Evolutionary conservation across 2,329 filamentous ascomycete genomes (phyloP).

Genomic region (Ceratocystis destructans): DNA sequence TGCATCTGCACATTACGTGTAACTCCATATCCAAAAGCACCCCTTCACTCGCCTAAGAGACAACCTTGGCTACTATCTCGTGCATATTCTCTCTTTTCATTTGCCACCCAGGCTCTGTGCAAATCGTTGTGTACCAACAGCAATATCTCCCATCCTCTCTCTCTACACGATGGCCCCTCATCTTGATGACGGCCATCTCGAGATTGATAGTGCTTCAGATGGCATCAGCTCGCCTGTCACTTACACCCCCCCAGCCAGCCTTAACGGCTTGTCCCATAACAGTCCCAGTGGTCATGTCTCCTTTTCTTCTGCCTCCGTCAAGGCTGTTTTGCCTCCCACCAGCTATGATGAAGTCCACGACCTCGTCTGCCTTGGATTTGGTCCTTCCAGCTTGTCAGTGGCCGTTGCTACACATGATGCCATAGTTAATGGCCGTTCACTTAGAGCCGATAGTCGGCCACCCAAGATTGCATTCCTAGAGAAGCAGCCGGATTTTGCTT

Average conservation of each 20-base stretch:
- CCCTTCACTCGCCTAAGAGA: not conserved
- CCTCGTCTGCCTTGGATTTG: conserved; percentile 82
- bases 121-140: not conserved
- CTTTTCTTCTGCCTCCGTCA: not conserved
- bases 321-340: conserved; percentile 35
- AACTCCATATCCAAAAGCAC: not conserved
- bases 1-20: not conserved
- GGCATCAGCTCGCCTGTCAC: conserved; percentile 9
- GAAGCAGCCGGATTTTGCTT: conserved; percentile 68
- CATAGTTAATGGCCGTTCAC: conserved; percentile 37
- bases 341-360: conserved; percentile 57
- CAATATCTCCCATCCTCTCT: not conserved
- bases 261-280: not conserved
- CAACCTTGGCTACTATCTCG: not conserved
- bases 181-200: conserved; percentile 17
- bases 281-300: not conserved
- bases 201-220: conserved; percentile 11
- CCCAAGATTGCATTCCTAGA: conserved; percentile 80
- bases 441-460: conserved; percentile 26
- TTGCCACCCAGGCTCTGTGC: not conserved
- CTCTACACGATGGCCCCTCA: conserved; percentile 21
- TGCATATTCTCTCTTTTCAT: not conserved
- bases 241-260: conserved; percentile 15
- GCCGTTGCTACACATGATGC: conserved; percentile 78
- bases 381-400: conserved; percentile 78